phyloP scores from a whole-genome alignment of 345 rosid species.

The Physaria fendleri region DNA sequence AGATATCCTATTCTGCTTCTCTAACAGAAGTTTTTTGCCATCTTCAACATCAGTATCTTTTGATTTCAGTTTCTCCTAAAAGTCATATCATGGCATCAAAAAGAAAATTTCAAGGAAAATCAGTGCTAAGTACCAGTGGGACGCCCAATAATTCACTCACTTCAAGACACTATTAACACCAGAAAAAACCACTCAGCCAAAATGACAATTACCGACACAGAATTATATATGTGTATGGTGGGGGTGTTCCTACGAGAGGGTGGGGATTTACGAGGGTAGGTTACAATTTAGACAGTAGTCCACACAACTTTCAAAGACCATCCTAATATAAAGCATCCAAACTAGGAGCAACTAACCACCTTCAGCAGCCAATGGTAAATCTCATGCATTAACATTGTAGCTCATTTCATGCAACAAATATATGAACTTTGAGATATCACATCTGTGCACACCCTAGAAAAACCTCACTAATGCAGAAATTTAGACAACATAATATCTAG shows the following conservation, averaged over 20 bases:
- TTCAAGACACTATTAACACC: background rate
- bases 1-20: slow-evolving; percentile 50
- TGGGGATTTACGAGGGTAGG: background rate
- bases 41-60: slow-evolving; percentile 65
- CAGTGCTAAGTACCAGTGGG: background rate
- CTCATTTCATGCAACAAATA: background rate
- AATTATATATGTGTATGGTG: background rate
- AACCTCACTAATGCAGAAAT: background rate
- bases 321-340: background rate
- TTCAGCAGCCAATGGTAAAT: slow-evolving; percentile 7
- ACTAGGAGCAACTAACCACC: slow-evolving; percentile 10
- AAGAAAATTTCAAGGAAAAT: background rate
- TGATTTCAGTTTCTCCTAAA: slow-evolving; percentile 59
- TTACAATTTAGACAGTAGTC: background rate
- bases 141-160: background rate
- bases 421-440: slow-evolving; percentile 3
- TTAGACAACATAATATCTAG: slow-evolving; percentile 5
- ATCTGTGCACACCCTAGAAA: slow-evolving; percentile 5
- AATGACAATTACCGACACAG: background rate
- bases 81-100: slow-evolving; percentile 4
- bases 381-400: background rate
- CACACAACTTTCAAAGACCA: slow-evolving; percentile 2
- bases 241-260: background rate
- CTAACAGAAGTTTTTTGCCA: slow-evolving; percentile 34
- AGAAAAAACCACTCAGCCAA: background rate